These are phyloP conservation scores for Thielaviopsis euricoi DNA, from an alignment of 2,329 filamentous ascomycete species.

Conservation along the genomic window DNA sequence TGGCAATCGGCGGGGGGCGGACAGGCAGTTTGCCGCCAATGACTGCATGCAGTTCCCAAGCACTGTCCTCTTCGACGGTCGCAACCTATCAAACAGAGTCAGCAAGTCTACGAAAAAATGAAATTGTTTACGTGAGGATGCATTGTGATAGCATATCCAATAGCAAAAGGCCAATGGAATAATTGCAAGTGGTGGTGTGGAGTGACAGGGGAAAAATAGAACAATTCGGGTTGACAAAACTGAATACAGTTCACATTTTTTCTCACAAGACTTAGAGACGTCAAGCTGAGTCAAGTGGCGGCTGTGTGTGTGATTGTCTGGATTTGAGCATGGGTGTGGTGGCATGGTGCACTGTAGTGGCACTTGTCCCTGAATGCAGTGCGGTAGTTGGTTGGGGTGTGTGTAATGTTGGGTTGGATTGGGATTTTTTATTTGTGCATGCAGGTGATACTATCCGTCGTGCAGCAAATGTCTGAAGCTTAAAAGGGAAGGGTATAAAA, in stretches of 20 bases:
- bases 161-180: too few relatives aligned
- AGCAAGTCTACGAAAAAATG: not conserved
- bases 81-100: constrained; percentile 8
- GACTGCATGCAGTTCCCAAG: constrained; percentile 2
- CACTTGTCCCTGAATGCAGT: not conserved
- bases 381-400: too few relatives aligned
- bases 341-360: too few relatives aligned
- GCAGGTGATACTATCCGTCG: not conserved
- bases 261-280: not conserved
- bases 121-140: not conserved
- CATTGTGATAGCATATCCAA: not conserved
- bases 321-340: not conserved
- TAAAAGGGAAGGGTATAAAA: not conserved
- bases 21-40: not conserved
- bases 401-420: not conserved
- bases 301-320: not conserved
- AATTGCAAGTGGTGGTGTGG: too few relatives aligned
- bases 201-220: not conserved
- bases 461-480: not conserved
- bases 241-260: not conserved
- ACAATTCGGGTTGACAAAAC: not conserved
- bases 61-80: constrained; percentile 3
- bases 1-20: not conserved
- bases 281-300: not conserved
- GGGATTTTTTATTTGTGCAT: not conserved